Evolutionary conservation across 805 yeast genomes (phyloP).

Genomic region (Lachancea sp.): DNA sequence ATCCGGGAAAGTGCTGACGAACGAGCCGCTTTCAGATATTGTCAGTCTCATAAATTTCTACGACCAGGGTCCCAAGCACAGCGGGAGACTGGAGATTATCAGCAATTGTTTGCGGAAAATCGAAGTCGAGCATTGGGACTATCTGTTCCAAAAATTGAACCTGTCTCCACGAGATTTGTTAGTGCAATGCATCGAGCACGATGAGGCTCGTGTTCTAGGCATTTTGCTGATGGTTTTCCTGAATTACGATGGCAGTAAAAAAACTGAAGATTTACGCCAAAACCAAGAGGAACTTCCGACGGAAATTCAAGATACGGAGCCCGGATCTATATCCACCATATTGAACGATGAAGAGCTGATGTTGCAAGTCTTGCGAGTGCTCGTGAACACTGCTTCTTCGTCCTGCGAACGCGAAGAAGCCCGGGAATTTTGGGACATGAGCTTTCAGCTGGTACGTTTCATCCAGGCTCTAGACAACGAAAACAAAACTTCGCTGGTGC

Average conservation of each 20-base stretch:
- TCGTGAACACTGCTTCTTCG: conserved; percentile 27
- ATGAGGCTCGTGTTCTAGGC: conserved; percentile 29
- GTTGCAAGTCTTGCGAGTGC: conserved; percentile 25
- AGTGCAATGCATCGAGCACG: conserved; percentile 26
- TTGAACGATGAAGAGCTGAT: conserved; percentile 29
- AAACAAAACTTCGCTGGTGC: conserved; percentile 21
- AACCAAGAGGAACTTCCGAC: not conserved
- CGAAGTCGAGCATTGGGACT: conserved; percentile 30
- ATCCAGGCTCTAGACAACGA: conserved; percentile 27
- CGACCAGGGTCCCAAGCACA: conserved; percentile 15
- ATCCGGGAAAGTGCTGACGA: conserved; percentile 21
- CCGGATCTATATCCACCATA: conserved; percentile 5
- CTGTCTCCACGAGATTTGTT: conserved; percentile 30
- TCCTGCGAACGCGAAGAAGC: conserved; percentile 22
- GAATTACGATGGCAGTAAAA: conserved; percentile 23
- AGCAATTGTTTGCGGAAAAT: conserved; percentile 32
- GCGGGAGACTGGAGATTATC: conserved; percentile 24
- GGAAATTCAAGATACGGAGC: not conserved
- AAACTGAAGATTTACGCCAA: not conserved
- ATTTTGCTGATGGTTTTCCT: conserved; percentile 28
- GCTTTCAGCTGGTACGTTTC: conserved; percentile 29
- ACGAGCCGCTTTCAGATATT: conserved; percentile 20
- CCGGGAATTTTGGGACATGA: conserved; percentile 32
- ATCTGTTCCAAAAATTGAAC: conserved; percentile 19
- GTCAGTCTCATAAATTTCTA: conserved; percentile 19